Conservation (phyloP, 2,329 filamentous ascomycete genomes). For the Fusarium foetens region DNA sequence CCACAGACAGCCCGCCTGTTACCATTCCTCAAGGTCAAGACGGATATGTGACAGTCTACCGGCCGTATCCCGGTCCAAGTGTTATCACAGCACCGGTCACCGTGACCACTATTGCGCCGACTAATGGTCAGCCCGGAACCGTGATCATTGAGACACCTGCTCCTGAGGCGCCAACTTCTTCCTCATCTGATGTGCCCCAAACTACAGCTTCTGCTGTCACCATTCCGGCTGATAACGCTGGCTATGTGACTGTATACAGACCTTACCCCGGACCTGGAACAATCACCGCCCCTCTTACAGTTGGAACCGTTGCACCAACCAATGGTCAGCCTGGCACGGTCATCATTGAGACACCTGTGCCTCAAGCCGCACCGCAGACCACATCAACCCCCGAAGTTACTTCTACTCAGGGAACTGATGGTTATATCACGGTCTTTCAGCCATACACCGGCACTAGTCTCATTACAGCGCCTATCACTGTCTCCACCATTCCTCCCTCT, state of each 20-base stretch:
- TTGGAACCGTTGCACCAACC: conserved; percentile 19
- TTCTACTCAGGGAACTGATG: conserved; percentile 16
- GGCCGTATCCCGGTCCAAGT: conserved; percentile 22
- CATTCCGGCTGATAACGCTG: conserved; percentile 4
- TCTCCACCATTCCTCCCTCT: conserved; percentile 20
- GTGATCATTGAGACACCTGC: conserved; percentile 31
- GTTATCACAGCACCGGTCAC: conserved; percentile 26
- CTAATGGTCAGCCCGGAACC: conserved; percentile 27
- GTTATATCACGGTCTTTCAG: conserved; percentile 21
- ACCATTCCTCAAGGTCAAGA: conserved; percentile 31
- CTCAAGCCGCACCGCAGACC: conserved; percentile 2
- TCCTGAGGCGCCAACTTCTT: background rate
- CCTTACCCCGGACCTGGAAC: conserved; percentile 26
- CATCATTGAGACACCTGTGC: conserved; percentile 29
- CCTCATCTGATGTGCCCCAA: background rate
- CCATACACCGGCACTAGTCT: conserved; percentile 17
- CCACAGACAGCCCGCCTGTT: conserved; percentile 8
- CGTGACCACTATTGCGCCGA: conserved; percentile 19
- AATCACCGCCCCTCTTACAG: conserved; percentile 23
- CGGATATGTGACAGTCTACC: conserved; percentile 27
- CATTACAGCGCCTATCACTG: conserved; percentile 9
- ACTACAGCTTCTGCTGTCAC: conserved; percentile 17
- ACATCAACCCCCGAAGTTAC: background rate
- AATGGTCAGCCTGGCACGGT: conserved; percentile 21
- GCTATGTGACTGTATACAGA: conserved; percentile 28